Base-by-base conservation (phyloP, 768 basidiomycete genomes). In the Kwoniella dejecticola region DNA sequence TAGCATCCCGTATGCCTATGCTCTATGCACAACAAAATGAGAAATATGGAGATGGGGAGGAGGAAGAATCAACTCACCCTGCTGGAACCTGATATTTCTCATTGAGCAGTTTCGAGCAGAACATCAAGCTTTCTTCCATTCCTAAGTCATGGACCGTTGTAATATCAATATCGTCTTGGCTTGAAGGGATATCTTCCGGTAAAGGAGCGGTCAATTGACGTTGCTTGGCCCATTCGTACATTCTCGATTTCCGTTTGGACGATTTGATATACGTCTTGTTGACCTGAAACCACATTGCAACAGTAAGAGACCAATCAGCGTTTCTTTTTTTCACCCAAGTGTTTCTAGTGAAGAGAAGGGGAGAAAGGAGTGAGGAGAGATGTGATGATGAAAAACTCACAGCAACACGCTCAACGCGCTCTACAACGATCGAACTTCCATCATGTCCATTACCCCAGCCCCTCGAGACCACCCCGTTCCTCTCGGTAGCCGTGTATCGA, bases 391-490 rank as follows among this genome's bases (percentile, higher is more conserved):
- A n/a, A n/a, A n/a, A n/a, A 38, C 46, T 30, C 33, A 81, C 80
- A 50, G 72, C 63, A n/a, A 78, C 40, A 6, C 75, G 38, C 33
- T 72, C 56, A 1, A 81, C 76, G 1, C 56, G 53, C 60, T 81
- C 80, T 7, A 82, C 73, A 11, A 77, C 68, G 38, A 81, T 62
- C 54, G 78, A 80, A 24, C 76, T 73, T 1, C 81, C 82, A 57
- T 82, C 81, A 62, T 82, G 82, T 4, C 78, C 77, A 64, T 81
- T 82, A 0, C 82, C 82, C 82, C 82, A 82, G 12, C 70, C 70
- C 40, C 81, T 60, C 40, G 79, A 80, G 52, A 57, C 65, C 10
- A 82, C 45, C 1, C 81, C 81, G 41, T 75, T 71, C 24, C 77
- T 36, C 54, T 79, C 72, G 3, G 76, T 68, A 6, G 77, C 76